Evolutionary conservation across 1,284 basidiomycete species (phyloP).

Genomic region (Trametes versicolor): DNA sequence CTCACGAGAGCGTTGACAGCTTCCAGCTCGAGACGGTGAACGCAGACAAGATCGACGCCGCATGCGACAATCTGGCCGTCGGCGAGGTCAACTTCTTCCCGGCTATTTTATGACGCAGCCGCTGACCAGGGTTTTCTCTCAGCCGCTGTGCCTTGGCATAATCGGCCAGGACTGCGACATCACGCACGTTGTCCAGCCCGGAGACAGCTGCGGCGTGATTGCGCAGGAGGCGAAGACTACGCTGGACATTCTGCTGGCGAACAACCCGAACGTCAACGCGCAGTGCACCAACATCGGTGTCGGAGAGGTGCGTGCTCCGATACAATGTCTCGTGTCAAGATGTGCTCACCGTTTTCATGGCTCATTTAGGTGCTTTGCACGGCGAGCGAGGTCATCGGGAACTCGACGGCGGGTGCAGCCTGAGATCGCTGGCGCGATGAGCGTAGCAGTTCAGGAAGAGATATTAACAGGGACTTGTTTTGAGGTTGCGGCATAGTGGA

Average conservation of each 20-base stretch:
- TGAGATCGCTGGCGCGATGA: too few species aligned
- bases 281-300: slow-evolving; percentile 53
- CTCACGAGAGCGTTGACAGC: slow-evolving; percentile 46
- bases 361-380: slow-evolving; percentile 6
- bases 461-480: too few species aligned
- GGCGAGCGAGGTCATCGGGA: slow-evolving; percentile 2
- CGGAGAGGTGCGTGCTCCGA: slow-evolving; percentile 5
- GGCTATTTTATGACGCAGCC: not conserved
- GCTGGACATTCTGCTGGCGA: slow-evolving; percentile 52
- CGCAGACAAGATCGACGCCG: slow-evolving; percentile 53
- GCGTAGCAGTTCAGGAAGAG: too few species aligned
- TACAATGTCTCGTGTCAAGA: too few species aligned
- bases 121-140: not conserved
- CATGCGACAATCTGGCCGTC: slow-evolving; percentile 63
- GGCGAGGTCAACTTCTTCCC: slow-evolving; percentile 42
- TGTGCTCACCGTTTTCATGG: too few species aligned
- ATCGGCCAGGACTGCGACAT: slow-evolving; percentile 31
- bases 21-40: slow-evolving; percentile 77
- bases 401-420: not conserved
- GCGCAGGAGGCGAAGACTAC: slow-evolving; percentile 48
- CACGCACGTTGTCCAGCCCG: slow-evolving; percentile 43
- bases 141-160: slow-evolving; percentile 33
- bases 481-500: too few species aligned
- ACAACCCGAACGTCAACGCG: slow-evolving; percentile 64
- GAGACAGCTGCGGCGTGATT: slow-evolving; percentile 55